Base-by-base conservation (phyloP, 768 basidiomycete genomes). In the Serendipita vermifera region DNA sequence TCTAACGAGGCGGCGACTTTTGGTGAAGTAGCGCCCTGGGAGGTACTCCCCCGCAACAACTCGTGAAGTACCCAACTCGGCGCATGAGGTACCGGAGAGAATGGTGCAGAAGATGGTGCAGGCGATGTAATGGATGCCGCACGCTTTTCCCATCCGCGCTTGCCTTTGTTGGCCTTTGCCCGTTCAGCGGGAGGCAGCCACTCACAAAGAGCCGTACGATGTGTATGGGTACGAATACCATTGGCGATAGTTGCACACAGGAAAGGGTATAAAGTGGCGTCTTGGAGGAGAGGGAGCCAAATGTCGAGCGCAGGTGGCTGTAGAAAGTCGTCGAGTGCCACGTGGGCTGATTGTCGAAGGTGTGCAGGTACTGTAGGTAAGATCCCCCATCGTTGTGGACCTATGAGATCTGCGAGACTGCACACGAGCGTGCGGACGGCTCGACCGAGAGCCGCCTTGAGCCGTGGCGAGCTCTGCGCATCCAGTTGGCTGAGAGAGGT, bases 71-170 rank as follows among this genome's bases (percentile, higher is more conserved):
- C n/a, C n/a, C n/a, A n/a, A n/a, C n/a, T n/a, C n/a, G n/a, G n/a
- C n/a, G n/a, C n/a, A n/a, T n/a, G n/a, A n/a, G n/a, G n/a, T n/a
- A n/a, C n/a, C n/a, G n/a, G n/a, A n/a, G n/a, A n/a, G n/a, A n/a
- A n/a, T 54, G 27, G 4, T 3, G 4, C 15, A 7, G 22, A 48
- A 14, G 43, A 40, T 48, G 22, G 46, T 24, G n/a, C n/a, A 15
- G 36, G 24, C 4, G 9, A 26, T 13, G 38, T 24, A 7, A 31
- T n/a, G 17, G 40, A 51, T 9, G 46, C n/a, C 7, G 20, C n/a
- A 9, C 75, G 69, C 63, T 80, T 82, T 68, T 88, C 86, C 86
- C 86, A 89, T 3, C 85, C 83, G 1, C 86, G 74, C 58, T 77
- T 77, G 2, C 73, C 73, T 59, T 76, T 81, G 24, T 73, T 69